A percentile compares a stretch with the other conserved stretches of the same genome.
Evolutionary conservation across 2,329 filamentous ascomycete species (phyloP).

Genomic region (Aureobasidium namibiae): DNA sequence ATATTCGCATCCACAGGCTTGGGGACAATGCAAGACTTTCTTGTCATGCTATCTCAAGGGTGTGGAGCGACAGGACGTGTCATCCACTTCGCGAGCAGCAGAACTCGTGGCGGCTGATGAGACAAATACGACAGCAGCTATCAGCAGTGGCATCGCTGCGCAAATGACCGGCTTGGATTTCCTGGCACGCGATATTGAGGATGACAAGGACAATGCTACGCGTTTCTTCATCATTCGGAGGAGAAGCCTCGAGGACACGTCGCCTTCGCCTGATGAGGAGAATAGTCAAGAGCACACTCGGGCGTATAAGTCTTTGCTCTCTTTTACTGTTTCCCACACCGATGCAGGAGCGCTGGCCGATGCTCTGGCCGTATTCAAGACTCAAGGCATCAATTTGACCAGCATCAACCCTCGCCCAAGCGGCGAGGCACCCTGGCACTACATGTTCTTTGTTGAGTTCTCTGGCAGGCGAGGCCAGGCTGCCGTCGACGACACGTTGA

Average conservation of each 20-base stretch:
- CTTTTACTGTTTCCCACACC: slow-evolving; percentile 73
- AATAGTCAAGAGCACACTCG: not conserved
- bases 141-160: slow-evolving; percentile 69
- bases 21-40: slow-evolving; percentile 80
- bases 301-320: slow-evolving; percentile 64
- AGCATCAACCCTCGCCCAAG: slow-evolving; percentile 85
- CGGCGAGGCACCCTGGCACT: slow-evolving; percentile 68
- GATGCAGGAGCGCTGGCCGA: slow-evolving; percentile 75
- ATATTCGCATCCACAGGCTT: slow-evolving; percentile 92
- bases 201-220: slow-evolving; percentile 67
- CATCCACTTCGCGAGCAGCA: slow-evolving; percentile 77
- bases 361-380: slow-evolving; percentile 70
- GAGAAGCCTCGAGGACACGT: slow-evolving; percentile 7
- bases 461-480: slow-evolving; percentile 47
- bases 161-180: slow-evolving; percentile 59
- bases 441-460: slow-evolving; percentile 92
- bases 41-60: slow-evolving; percentile 61
- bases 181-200: slow-evolving; percentile 63
- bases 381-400: slow-evolving; percentile 68
- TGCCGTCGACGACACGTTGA: slow-evolving; percentile 53
- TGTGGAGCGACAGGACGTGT: slow-evolving; percentile 73
- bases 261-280: not conserved
- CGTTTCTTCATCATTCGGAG: slow-evolving; percentile 61
- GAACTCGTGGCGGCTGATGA: slow-evolving; percentile 58
- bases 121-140: slow-evolving; percentile 57